phyloP scores from a whole-genome alignment of 306 rosid genomes.

The Dalbergia cochinchinensis region DNA sequence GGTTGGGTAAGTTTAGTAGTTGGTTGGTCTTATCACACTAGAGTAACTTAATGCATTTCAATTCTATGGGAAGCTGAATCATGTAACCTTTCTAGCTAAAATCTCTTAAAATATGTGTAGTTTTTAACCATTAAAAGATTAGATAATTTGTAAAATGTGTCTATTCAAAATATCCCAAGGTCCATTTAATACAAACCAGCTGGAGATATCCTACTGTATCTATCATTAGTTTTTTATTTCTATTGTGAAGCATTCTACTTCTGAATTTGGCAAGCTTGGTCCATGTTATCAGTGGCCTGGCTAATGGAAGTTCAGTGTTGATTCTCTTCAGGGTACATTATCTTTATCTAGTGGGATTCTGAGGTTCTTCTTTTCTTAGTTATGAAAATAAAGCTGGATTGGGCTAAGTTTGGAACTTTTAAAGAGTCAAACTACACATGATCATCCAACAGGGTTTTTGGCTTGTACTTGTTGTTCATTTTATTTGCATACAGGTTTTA shows the following conservation, averaged over 20 bases:
- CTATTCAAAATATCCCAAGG: slow-evolving; percentile 21
- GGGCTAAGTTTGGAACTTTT: slow-evolving; percentile 17
- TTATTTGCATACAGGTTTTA: slow-evolving; percentile 11
- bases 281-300: slow-evolving; percentile 25
- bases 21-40: slow-evolving; percentile 20
- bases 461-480: slow-evolving; percentile 15
- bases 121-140: slow-evolving; percentile 24
- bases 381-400: slow-evolving; percentile 17
- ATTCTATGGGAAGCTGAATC: slow-evolving; percentile 8
- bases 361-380: slow-evolving; percentile 6
- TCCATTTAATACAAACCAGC: slow-evolving; percentile 31
- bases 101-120: neutral
- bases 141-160: slow-evolving; percentile 20
- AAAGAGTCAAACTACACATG: slow-evolving; percentile 29
- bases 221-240: slow-evolving; percentile 15
- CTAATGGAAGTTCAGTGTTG: slow-evolving; percentile 36
- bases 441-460: slow-evolving; percentile 24
- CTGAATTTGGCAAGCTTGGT: slow-evolving; percentile 31
- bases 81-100: slow-evolving; percentile 21
- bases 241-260: slow-evolving; percentile 14
- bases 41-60: slow-evolving; percentile 16
- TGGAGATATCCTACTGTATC: slow-evolving; percentile 35
- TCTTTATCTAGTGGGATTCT: slow-evolving; percentile 20
- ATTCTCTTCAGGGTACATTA: slow-evolving; percentile 37
- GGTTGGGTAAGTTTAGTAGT: slow-evolving; percentile 64